Evolutionary conservation across 148 eudicot species (phyloP).

Genomic region (Vaccinium darrowii): DNA sequence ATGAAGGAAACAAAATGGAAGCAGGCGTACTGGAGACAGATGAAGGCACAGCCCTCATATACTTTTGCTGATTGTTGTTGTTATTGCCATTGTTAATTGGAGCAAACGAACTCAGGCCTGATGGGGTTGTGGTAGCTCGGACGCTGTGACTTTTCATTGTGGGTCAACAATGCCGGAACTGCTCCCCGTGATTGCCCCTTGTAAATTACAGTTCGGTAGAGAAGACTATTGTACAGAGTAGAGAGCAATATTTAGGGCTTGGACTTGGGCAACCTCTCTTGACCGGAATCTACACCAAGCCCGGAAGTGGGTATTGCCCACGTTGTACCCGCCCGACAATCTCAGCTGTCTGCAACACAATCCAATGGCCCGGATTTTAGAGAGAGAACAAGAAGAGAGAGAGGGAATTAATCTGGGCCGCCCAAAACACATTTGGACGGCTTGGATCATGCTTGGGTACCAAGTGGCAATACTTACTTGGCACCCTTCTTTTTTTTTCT

Average conservation of each 20-base stretch:
- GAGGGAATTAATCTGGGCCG: too few relatives aligned
- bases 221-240: too few relatives aligned
- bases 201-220: not conserved
- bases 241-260: not conserved
- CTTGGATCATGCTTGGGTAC: too few relatives aligned
- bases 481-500: too few relatives aligned
- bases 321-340: too few relatives aligned
- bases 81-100: not conserved
- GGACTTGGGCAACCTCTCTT: not conserved
- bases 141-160: slow-evolving; percentile 9
- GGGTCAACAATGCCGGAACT: not conserved
- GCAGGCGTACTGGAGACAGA: not conserved
- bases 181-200: not conserved
- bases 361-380: too few relatives aligned
- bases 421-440: too few relatives aligned
- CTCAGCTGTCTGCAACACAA: too few relatives aligned
- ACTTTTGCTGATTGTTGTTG: not conserved
- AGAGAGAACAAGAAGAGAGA: too few relatives aligned
- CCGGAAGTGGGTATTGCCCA: too few relatives aligned
- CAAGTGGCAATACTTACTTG: too few relatives aligned
- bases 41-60: not conserved
- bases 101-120: not conserved
- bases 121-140: not conserved
- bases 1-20: not conserved
- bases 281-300: not conserved